Evolutionary conservation across 768 basidiomycete species (phyloP), one percentile per base, ranked within the genome.

Genomic region (button mushroom (Agaricus bisporus)): DNA sequence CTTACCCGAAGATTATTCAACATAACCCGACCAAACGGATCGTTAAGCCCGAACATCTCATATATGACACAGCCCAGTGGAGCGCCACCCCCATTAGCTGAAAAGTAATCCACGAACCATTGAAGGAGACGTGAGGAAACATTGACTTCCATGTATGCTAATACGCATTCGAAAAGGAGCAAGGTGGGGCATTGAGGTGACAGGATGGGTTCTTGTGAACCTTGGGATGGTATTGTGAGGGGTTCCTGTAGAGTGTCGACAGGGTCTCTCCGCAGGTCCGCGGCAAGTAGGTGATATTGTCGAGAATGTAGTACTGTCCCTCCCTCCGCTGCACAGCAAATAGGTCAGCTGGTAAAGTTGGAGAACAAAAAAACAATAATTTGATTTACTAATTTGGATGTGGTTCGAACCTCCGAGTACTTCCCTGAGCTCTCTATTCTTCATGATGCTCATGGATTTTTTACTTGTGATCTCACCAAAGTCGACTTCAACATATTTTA

Each of bases 21-120:
- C 94, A 99, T 98, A 18, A 98, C 89, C 28, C 77, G 77, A n/a
- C 95, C 97, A 69, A 98, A 98, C 0, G 82, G 62, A 63, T 98
- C 95, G 17, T 82, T 75, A 4, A 98, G 72, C 1, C 85, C 87
- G 64, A 91, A 95, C 89, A 98, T 98, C 65, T 98, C 95, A 63
- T 98, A 98, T 15, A 93, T 77, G 8, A 92, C 68, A 2, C 76
- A 79, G 25, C 82, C 84, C 1, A 82, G 70, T 1, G 73, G 62
- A 5, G 65, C 64, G 26, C 45, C 44, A 26, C 59, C 49, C 17
- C 37, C 43, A n/a, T 44, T 54, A 22, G 25, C 42, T 22, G 70
- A 64, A 62, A 81, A 83, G 53, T 75, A 75, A 51, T 79, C 71
- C 2, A 78, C 73, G 62, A 95, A 93, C 88, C 90, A 95, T 36